phyloP scores from a whole-genome alignment of 1,284 basidiomycete species.

The Stereum hirsutum region DNA sequence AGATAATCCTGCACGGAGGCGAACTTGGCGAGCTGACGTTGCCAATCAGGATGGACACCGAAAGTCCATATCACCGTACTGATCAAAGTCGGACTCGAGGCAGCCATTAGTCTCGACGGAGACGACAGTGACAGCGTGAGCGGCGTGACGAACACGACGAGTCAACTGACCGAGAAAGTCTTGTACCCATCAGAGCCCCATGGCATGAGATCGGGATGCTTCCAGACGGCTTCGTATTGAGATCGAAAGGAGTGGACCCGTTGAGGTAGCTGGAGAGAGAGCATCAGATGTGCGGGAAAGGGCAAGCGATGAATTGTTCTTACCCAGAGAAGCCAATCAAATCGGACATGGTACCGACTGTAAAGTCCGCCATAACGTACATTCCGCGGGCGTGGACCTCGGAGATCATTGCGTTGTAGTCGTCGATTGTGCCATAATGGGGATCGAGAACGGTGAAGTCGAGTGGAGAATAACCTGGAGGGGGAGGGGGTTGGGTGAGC shows the following conservation, averaged over 20 bases:
- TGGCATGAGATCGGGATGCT: conserved; percentile 65
- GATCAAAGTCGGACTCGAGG: conserved; percentile 78
- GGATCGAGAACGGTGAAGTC: conserved; percentile 87
- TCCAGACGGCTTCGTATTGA: conserved; percentile 69
- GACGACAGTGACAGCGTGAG: conserved; percentile 61
- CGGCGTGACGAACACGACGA: not conserved
- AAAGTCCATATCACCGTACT: conserved; percentile 95
- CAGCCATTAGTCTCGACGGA: conserved; percentile 59
- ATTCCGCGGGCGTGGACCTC: conserved; percentile 72
- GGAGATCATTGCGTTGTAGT: conserved; percentile 72
- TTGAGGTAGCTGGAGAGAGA: conserved; percentile 55
- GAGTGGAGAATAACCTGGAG: conserved; percentile 79
- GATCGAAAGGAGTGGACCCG: conserved; percentile 66
- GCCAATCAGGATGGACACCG: conserved; percentile 90
- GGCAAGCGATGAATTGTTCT: conserved; percentile 15
- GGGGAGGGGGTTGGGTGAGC: conserved; percentile 6
- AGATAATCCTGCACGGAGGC: conserved; percentile 92
- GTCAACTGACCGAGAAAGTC: conserved; percentile 57
- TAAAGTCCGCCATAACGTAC: conserved; percentile 90
- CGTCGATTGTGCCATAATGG: conserved; percentile 76
- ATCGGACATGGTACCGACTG: conserved; percentile 86
- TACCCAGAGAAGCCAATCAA: conserved; percentile 78
- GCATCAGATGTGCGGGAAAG: conserved; percentile 1
- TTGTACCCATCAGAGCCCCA: conserved; percentile 81
- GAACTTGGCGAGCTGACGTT: conserved; percentile 90